phyloP scores from a whole-genome alignment of 805 yeast species.

The Suhomyces sp. region DNA sequence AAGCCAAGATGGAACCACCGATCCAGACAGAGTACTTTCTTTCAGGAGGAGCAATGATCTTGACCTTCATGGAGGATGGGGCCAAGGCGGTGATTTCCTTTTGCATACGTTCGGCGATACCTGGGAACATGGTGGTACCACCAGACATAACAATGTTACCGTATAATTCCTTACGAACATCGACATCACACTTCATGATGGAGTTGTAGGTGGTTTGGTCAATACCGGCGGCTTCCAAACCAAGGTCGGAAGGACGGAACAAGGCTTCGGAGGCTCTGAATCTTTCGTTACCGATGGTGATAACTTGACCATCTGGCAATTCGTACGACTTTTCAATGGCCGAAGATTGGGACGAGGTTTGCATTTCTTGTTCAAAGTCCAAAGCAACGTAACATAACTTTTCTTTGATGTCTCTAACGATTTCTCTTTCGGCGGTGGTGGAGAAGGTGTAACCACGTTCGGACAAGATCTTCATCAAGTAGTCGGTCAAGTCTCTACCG shows the following conservation, averaged over 20 bases:
- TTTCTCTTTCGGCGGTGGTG: constrained; percentile 99
- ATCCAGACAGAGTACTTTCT: constrained; percentile 99
- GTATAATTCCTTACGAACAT: constrained; percentile 97
- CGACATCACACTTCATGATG: constrained; percentile 98
- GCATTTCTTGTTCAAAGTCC: constrained; percentile 99
- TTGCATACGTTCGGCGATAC: constrained; percentile 99
- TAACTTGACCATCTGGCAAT: constrained; percentile 99
- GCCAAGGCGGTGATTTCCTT: constrained; percentile 99
- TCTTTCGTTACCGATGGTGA: constrained; percentile 99
- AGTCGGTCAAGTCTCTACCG: constrained; percentile 99
- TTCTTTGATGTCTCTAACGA: constrained; percentile 92
- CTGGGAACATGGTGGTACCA: constrained; percentile 99
- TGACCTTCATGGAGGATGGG: constrained; percentile 99
- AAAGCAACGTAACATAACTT: constrained; percentile 98
- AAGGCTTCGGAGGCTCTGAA: constrained; percentile 99
- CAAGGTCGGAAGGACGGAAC: constrained; percentile 94
- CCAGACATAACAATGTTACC: constrained; percentile 99
- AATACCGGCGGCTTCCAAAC: constrained; percentile 95
- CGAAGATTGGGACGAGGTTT: constrained; percentile 97
- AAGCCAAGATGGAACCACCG: constrained; percentile 99
- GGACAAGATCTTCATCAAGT: constrained; percentile 96
- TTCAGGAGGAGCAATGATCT: constrained; percentile 99
- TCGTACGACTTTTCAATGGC: constrained; percentile 98
- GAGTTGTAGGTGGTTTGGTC: constrained; percentile 96
- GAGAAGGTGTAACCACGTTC: constrained; percentile 99